Evolutionary conservation across 306 rosid genomes (phyloP).

Genomic region (Amphicarpaea edgeworthii): DNA sequence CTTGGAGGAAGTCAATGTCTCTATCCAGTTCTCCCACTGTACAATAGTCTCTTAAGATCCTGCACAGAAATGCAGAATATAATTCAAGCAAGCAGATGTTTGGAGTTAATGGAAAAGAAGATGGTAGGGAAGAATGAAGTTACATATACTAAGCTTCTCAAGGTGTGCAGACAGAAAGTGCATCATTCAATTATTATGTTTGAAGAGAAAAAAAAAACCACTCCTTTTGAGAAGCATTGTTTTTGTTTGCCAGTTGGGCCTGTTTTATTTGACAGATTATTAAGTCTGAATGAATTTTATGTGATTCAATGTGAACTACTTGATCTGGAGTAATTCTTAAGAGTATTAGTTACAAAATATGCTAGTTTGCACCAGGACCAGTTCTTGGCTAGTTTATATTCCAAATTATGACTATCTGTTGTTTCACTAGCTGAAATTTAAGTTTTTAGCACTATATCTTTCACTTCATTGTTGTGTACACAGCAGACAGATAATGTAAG

Average conservation of each 20-base stretch:
- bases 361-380: not conserved
- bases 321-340: conserved; percentile 2
- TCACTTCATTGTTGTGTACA: conserved; percentile 1
- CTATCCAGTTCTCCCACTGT: conserved; percentile 55
- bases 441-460: not conserved
- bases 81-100: conserved; percentile 69
- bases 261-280: conserved; percentile 33
- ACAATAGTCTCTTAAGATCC: conserved; percentile 67
- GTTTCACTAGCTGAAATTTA: conserved; percentile 20
- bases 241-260: conserved; percentile 14
- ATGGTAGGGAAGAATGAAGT: conserved; percentile 79
- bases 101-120: conserved; percentile 77
- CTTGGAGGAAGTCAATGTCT: conserved; percentile 61
- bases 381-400: conserved; percentile 13
- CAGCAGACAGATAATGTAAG: not conserved
- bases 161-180: conserved; percentile 61
- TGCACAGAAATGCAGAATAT: conserved; percentile 56
- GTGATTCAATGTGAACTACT: conserved; percentile 19
- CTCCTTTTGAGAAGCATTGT: not conserved
- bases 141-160: conserved; percentile 81
- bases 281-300: conserved; percentile 19
- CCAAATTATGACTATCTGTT: conserved; percentile 10
- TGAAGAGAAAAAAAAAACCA: conserved; percentile 24
- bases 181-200: conserved; percentile 39
- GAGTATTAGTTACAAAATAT: conserved; percentile 21